These are phyloP conservation scores for Stereocaulon alpinum DNA, from an alignment of 495 filamentous ascomycete genomes.

Conservation along the genomic window DNA sequence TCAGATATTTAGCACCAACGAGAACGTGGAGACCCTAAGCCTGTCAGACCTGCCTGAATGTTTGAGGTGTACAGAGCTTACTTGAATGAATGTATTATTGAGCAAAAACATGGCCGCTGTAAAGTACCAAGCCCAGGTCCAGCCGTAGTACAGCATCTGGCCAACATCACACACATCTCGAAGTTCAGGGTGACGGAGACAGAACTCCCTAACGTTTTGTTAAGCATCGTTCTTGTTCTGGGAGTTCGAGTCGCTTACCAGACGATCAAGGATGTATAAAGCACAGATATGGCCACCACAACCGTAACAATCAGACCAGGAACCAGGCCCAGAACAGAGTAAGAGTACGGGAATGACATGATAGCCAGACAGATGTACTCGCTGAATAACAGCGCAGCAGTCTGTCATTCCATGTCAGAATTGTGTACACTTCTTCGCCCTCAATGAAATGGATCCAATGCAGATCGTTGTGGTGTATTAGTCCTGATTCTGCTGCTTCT, in stretches of 20 bases:
- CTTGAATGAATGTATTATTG: constrained; percentile 84
- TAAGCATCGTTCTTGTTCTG: background rate
- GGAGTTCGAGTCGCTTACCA: constrained; percentile 41
- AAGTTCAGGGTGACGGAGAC: constrained; percentile 74
- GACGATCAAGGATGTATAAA: constrained; percentile 76
- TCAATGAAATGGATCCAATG: background rate
- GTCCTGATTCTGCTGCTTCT: background rate
- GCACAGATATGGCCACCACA: constrained; percentile 58
- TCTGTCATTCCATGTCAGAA: constrained; percentile 37
- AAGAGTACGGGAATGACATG: constrained; percentile 89
- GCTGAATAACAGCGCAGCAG: constrained; percentile 74
- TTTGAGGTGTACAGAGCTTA: constrained; percentile 18
- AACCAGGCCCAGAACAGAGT: constrained; percentile 76
- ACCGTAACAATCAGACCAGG: constrained; percentile 76
- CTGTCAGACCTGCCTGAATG: constrained; percentile 16
- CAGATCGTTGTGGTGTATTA: too few relatives aligned
- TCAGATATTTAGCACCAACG: constrained; percentile 70
- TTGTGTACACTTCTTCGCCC: background rate
- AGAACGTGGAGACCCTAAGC: constrained; percentile 62
- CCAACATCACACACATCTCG: constrained; percentile 87
- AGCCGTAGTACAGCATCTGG: constrained; percentile 75
- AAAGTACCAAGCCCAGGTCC: constrained; percentile 68
- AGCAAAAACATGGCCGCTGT: constrained; percentile 82
- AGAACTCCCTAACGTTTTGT: constrained; percentile 54
- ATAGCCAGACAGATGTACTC: constrained; percentile 92